These are phyloP conservation scores for Strobilomyces dryophilus DNA, from an alignment of 768 basidiomycete genomes.

Conservation along the genomic window DNA sequence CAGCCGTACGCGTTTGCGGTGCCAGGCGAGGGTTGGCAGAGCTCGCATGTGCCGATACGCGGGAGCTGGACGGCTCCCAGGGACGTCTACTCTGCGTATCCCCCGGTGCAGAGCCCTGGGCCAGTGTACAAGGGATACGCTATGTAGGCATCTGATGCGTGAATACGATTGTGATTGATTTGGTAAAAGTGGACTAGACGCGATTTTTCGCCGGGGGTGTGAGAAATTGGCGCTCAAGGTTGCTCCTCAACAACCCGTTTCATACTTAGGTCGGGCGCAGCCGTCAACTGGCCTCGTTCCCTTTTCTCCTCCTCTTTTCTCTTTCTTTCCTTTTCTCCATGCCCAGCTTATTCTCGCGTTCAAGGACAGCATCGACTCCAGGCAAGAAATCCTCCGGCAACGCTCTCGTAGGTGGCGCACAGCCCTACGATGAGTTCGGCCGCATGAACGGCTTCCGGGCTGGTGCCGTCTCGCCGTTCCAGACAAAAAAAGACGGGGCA, in stretches of 20 bases:
- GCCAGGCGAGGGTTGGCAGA: neutral
- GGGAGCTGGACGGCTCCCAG: neutral
- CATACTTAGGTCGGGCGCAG: constrained; percentile 15
- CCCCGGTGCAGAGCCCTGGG: neutral
- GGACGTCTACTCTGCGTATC: neutral
- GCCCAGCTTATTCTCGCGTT: constrained; percentile 72
- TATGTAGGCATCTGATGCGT: neutral
- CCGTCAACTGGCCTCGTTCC: constrained; percentile 4
- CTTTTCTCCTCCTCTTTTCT: neutral
- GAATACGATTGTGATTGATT: neutral
- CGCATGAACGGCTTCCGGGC: constrained; percentile 48
- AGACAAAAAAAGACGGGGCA: constrained; percentile 45
- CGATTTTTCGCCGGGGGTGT: constrained; percentile 7
- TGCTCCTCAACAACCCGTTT: constrained; percentile 3
- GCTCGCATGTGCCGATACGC: neutral
- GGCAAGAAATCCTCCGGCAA: constrained; percentile 35
- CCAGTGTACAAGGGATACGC: neutral
- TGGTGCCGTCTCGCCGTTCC: constrained; percentile 21
- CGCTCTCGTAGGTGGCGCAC: constrained; percentile 8
- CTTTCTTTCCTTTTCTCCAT: constrained; percentile 36
- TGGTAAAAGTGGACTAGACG: neutral
- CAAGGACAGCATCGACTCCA: constrained; percentile 58
- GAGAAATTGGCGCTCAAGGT: constrained; percentile 24
- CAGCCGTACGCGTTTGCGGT: constrained; percentile 4
- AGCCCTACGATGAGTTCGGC: constrained; percentile 61